A percentile compares a stretch with the other conserved stretches of the same genome.
Evolutionary conservation across 1,284 basidiomycete genomes (phyloP).

Genomic region (Leccinum fallax): DNA sequence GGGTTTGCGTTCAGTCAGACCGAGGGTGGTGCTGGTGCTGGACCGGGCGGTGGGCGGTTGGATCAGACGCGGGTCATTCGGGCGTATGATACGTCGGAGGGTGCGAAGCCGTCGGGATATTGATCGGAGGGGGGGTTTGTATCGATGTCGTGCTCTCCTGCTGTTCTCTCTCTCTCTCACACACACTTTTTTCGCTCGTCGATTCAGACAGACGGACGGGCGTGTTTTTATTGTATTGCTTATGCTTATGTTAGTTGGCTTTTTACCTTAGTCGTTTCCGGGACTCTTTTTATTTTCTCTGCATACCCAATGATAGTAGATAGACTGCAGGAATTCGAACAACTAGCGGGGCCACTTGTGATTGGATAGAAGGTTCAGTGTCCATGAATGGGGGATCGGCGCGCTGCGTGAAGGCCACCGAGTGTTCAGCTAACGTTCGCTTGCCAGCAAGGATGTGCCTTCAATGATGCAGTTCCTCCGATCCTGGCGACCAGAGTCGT

Average conservation of each 20-base stretch:
- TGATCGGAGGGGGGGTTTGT: constrained; percentile 26
- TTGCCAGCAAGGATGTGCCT: too few relatives aligned
- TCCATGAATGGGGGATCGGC: too few relatives aligned
- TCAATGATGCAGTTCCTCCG: too few relatives aligned
- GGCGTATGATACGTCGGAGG: constrained; percentile 86
- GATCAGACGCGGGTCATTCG: constrained; percentile 87
- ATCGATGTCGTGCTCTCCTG: neutral
- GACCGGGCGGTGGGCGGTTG: constrained; percentile 37
- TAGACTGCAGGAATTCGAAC: neutral
- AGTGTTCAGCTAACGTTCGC: too few relatives aligned
- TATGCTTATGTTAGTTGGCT: neutral
- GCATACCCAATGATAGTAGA: neutral
- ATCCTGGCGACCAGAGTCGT: too few relatives aligned
- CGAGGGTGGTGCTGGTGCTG: constrained; percentile 79
- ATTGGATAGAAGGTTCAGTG: too few relatives aligned
- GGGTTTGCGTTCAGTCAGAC: constrained; percentile 98
- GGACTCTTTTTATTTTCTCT: neutral
- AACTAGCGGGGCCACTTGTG: neutral
- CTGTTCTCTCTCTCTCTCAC: too few relatives aligned
- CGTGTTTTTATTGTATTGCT: constrained; percentile 1
- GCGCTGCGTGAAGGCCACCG: too few relatives aligned
- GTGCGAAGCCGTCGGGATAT: constrained; percentile 72
- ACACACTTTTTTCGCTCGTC: neutral
- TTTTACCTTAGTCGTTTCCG: neutral
- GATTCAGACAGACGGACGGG: neutral